Base-by-base conservation (phyloP, 1,284 basidiomycete genomes). In the Trametes sp. region DNA sequence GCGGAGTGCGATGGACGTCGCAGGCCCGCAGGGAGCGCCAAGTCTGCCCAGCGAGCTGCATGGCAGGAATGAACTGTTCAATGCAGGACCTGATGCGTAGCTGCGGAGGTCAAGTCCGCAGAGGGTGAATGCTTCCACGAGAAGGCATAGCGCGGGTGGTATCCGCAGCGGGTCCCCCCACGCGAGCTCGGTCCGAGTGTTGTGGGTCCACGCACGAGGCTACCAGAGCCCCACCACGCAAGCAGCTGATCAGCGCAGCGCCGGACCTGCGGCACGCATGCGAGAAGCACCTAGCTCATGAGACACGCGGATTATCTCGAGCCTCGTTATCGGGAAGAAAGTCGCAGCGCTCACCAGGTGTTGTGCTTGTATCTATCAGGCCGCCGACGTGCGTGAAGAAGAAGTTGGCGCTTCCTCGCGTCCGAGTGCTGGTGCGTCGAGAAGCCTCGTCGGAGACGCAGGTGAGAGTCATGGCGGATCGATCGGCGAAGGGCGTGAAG, bases 201-300 rank as follows among this genome's bases (percentile, higher is more conserved):
- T 54, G 52, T 54, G 52, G 52, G 52, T 54, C 52, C 41, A 44
- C 24, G 41, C 52, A 54, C 52, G 41, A 54, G 52, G 52, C 52
- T 54, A 44, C 52, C n/a, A 28, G 21, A n/a, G 24, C 24, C 19
- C 28, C 9, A 35, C 19, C n/a, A 19, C 33, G n/a, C 13, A 4
- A 33, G 6, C 31, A 5, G 42, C 42, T 10, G 45, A 11, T 26
- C 16, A 41, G 16, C 38, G 38, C 38, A 41, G 38, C 6, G 14
- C 38, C 38, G 8, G n/a, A 19, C 38, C 16, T n/a, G 38, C 16
- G 38, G 38, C n/a, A 41, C 38, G 16, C 19, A 8, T 41, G 38
- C 14, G 13, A n/a, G 14, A 14, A 41, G 38, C 16, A 16, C 4
- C 38, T 16, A 41, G 16, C 38, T 19, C 14, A 16, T 7, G 14